Percentiles rank a stretch among this genome's conserved stretches.
Evolutionary conservation across 352 stramenopile genomes (phyloP).

Genomic region (Phytophthora fragariae): DNA sequence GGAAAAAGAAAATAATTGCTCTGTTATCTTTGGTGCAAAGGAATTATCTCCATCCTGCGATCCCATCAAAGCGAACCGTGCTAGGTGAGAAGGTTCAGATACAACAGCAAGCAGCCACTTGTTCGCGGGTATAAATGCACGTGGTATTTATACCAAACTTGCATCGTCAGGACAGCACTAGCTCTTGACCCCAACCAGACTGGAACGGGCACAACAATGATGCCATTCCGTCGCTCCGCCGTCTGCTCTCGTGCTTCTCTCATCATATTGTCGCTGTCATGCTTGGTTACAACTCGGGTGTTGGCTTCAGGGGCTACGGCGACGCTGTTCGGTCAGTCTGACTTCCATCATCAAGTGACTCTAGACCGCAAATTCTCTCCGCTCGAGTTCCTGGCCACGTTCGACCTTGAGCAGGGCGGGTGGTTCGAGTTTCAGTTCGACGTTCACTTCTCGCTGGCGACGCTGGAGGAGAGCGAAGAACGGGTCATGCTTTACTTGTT

Average conservation of each 20-base stretch:
- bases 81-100: not conserved
- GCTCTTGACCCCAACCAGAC: not conserved
- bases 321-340: slow-evolving; percentile 24
- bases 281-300: not conserved
- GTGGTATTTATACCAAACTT: not conserved
- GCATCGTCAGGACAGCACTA: not conserved
- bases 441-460: slow-evolving; percentile 48
- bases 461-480: slow-evolving; percentile 31
- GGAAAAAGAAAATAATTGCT: too few relatives aligned
- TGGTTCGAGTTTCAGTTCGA: slow-evolving; percentile 30
- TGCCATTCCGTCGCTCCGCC: not conserved
- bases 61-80: too few relatives aligned
- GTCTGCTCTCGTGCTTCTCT: not conserved
- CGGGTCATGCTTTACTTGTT: slow-evolving; percentile 62
- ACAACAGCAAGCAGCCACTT: not conserved
- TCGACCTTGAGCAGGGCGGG: slow-evolving; percentile 40
- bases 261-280: not conserved
- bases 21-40: too few relatives aligned
- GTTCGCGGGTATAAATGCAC: not conserved
- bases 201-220: slow-evolving; percentile 10
- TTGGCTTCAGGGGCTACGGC: slow-evolving; percentile 7
- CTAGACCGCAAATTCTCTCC: slow-evolving; percentile 21
- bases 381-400: slow-evolving; percentile 45
- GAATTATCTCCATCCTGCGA: too few relatives aligned
- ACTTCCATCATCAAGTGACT: slow-evolving; percentile 28